Base-by-base conservation (phyloP, 805 yeast genomes). In the Sugiyamaella valdiviana region DNA sequence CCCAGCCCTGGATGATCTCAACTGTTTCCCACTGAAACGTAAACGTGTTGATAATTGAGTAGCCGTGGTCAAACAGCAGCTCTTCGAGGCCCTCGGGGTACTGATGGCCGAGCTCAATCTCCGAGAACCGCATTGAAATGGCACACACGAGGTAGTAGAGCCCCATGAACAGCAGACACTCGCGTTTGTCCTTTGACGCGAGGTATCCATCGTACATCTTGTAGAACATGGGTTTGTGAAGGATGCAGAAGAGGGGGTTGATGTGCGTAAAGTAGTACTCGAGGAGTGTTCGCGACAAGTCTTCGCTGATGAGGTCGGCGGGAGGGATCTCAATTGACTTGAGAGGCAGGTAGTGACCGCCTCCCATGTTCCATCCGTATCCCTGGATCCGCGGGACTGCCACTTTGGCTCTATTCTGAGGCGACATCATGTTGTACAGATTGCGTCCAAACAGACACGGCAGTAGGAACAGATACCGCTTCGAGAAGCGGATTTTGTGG, bases 331-430 rank as follows among this genome's bases (percentile, higher is more conserved):
- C 53, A 46, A 51, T 55, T 36, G 43, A 44, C 21, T 57, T 52
- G 15, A 64, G 49, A 22, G 59, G 57, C 16, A 78, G 52, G 57
- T 77, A 80, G 56, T 73, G 75, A 23, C 71, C 71, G 1, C 85
- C 85, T n/a, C 75, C 67, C 76, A 79, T 65, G 58, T 80, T 80
- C 84, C 85, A 80, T 14, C 83, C 84, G 56, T 77, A 80, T 44
- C 71, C 75, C 57, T 80, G 83, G n/a, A 72, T 66, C 41, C 84
- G 62, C 3, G 84, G 84, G n/a, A 75, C 51, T 10, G 63, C 56
- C 12, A 78, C 60, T 14, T 35, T 29, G 12, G 39, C 23, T 49
- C 55, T 56, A 36, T 43, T 32, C 20, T 49, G 49, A 5, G 50
- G 51, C 3, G 60, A 44, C 36, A 59, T 45, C 10, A 36, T 29